Percentiles rank a stretch among this genome's conserved stretches.
Conservation (phyloP, 176 grass and related monocot genomes). For the Carex parvula region DNA sequence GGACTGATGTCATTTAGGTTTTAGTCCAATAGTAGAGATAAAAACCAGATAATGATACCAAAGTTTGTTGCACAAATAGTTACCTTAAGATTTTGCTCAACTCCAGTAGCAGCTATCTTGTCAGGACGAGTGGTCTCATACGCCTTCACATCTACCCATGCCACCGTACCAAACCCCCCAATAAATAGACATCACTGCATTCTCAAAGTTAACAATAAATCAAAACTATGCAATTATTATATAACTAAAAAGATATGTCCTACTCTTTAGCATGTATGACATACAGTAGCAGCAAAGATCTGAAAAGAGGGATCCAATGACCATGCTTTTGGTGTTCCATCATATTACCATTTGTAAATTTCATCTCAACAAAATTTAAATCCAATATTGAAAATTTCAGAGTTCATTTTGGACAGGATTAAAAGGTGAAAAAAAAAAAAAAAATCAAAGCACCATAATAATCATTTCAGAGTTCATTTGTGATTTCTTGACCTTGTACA, state of each 20-base stretch:
- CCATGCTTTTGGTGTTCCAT: background rate
- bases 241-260: background rate
- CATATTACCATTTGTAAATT: background rate
- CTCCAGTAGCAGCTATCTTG: constrained; percentile 87
- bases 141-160: constrained; percentile 93
- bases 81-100: constrained; percentile 89
- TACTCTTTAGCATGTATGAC: background rate
- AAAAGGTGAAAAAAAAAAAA: background rate
- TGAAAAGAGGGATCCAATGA: background rate
- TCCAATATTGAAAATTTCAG: background rate
- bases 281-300: background rate
- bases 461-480: background rate
- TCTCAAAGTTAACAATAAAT: background rate
- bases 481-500: background rate
- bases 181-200: constrained; percentile 96
- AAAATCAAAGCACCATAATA: background rate
- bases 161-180: constrained; percentile 97
- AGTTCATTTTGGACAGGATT: background rate
- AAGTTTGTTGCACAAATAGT: background rate
- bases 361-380: background rate
- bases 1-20: background rate
- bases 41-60: background rate
- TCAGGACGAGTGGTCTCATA: constrained; percentile 82
- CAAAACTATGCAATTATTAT: background rate
- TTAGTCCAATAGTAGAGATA: background rate